Base-by-base conservation (phyloP, 148 eudicot genomes). In the Limonium bicolor region DNA sequence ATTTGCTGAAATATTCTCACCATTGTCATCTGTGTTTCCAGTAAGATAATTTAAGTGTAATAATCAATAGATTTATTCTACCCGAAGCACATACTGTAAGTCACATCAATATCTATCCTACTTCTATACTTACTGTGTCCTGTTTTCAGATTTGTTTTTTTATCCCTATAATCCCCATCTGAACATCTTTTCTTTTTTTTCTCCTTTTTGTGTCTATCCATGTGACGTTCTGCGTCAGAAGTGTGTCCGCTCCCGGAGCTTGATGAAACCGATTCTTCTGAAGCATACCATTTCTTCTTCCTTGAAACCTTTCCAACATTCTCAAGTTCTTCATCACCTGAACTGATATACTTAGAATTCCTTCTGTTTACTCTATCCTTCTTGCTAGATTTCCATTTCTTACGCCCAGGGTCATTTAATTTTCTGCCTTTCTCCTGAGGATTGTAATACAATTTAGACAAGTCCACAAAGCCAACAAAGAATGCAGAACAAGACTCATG, bases 201-300 rank as follows among this genome's bases (percentile, higher is more conserved):
- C 9, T 55, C 63, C 47, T 52, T 60, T n/a, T n/a, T n/a, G n/a
- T n/a, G n/a, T 71, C 39, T 36, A 38, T 18, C 59, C 34, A 53
- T 68, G 13, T 18, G 31, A 17, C 46, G 51, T 33, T 46, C 53
- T 18, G 25, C 57, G 26, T 60, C 47, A 3, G 45, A 64, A 62
- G 74, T 64, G 15, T 45, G 66, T 50, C 58, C 65, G 21, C 45
- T 62, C 34, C 55, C 44, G 2, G 77, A 53, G 41, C 53, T 36
- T 14, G 72, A 62, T 28, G 63, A 55, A 3, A 50, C 55, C 17
- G 41, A 54, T 46, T 83, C 97, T 3, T 88, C 82, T 1, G 94
- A 80, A 33, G 76, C 65, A 54, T 83, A 80, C 97, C 97, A 88
- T 53, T 76, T 82, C 71, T 77, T 85, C 70, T 80, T 76, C 61